A percentile compares a stretch with the other conserved stretches of the same genome.
phyloP scores from a whole-genome alignment of 2,329 filamentous ascomycete genomes.

The Cadophora sp. region DNA sequence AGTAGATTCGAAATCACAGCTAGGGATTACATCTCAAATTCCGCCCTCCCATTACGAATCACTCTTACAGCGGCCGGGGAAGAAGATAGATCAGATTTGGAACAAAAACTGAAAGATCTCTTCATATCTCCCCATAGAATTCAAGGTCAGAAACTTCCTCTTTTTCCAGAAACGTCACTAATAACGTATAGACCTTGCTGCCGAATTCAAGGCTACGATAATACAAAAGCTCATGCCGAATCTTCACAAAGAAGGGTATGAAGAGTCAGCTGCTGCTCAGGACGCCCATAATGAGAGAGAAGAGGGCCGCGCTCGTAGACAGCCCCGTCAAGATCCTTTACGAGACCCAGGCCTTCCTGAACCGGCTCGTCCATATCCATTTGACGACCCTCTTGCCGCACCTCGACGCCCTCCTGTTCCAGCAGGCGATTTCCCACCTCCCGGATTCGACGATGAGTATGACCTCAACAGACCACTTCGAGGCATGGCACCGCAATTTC shows the following conservation, averaged over 20 bases:
- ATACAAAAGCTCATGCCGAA: slow-evolving; percentile 84
- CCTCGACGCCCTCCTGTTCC: slow-evolving; percentile 70
- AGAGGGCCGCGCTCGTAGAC: slow-evolving; percentile 51
- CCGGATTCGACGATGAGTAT: slow-evolving; percentile 92
- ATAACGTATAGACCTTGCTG: slow-evolving; percentile 63
- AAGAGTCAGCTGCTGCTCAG: slow-evolving; percentile 59
- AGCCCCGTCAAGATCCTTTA: slow-evolving; percentile 49
- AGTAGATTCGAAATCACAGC: slow-evolving; percentile 76
- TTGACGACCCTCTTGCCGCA: slow-evolving; percentile 68
- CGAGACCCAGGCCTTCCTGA: slow-evolving; percentile 59
- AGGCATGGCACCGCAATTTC: slow-evolving; percentile 47
- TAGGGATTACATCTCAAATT: slow-evolving; percentile 75
- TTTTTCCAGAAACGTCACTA: slow-evolving; percentile 15
- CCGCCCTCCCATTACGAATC: slow-evolving; percentile 62
- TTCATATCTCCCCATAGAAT: slow-evolving; percentile 79
- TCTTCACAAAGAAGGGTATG: slow-evolving; percentile 79
- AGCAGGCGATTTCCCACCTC: slow-evolving; percentile 78
- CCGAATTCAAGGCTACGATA: slow-evolving; percentile 76
- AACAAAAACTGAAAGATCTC: slow-evolving; percentile 59
- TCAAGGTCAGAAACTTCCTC: slow-evolving; percentile 45
- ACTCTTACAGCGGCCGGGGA: slow-evolving; percentile 52
- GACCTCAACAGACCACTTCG: slow-evolving; percentile 76
- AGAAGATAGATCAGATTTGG: slow-evolving; percentile 59
- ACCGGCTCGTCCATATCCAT: slow-evolving; percentile 72
- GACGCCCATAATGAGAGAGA: slow-evolving; percentile 50